Base-by-base conservation (phyloP, 345 rosid genomes). In the Barbarea vulgaris region DNA sequence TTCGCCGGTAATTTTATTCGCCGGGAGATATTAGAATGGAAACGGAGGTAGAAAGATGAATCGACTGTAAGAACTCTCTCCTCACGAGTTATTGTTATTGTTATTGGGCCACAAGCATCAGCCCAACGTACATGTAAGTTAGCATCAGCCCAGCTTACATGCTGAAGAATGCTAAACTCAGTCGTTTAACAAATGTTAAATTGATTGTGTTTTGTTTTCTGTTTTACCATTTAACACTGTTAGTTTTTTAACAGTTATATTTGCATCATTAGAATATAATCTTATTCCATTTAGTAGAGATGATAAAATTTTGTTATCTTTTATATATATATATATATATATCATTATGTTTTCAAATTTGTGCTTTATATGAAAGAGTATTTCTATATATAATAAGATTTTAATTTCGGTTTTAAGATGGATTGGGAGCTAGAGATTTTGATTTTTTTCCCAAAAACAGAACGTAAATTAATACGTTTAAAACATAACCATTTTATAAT, bases 91-190 rank as follows among this genome's bases (percentile, higher is more conserved):
- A 0, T 10, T n/a, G n/a, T n/a, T n/a, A n/a, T n/a, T n/a, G n/a
- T n/a, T 56, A 56, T 22, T 73, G 78, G 66, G 66, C 78, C 72
- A 46, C 0, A 21, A 57, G 19, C 4, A 42, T 44, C 1, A 41
- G 77, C 77, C 70, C 70, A 73, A 52, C 3, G n/a, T n/a, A n/a
- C n/a, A n/a, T n/a, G n/a, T n/a, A n/a, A n/a, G n/a, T n/a, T n/a
- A 57, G 19, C 4, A 42, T 44, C 1, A 41, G 77, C 77, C 70
- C 70, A 73, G 39, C 3, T n/a, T n/a, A n/a, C n/a, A n/a, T n/a
- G n/a, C 42, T 37, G 14, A 37, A 4, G 14, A 39, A 5, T 13
- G 7, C 7, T 41, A 14, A 41, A 42, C 18, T 18, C 9, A 14
- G 8, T 42, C 47, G 18, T 42, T 42, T 42, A 42, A 42, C 2